phyloP scores from a whole-genome alignment of 768 basidiomycete genomes.

The Peribolospora kevripleyi region DNA sequence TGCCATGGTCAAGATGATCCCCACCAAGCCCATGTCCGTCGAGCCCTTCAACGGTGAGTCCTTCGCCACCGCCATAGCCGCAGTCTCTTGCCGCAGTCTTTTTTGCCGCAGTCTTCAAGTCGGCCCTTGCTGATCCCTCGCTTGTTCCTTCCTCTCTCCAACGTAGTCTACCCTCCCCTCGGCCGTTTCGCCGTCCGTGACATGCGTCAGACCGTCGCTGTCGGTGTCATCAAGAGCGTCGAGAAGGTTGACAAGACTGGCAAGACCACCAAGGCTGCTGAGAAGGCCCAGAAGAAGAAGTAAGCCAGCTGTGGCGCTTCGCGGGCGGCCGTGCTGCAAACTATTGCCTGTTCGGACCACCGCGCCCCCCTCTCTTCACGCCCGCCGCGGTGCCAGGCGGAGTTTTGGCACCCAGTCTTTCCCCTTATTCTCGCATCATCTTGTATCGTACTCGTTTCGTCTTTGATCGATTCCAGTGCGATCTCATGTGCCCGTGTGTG shows the following conservation, averaged over 20 bases:
- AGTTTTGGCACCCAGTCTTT: no score
- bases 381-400: no score
- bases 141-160: background rate
- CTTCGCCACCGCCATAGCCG: background rate
- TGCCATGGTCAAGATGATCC: constrained; percentile 90
- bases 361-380: no score
- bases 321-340: no score
- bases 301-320: background rate
- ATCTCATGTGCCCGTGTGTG: no score
- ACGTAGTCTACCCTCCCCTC: constrained; percentile 61
- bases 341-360: no score
- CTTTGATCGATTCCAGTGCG: no score
- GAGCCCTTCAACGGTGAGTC: constrained; percentile 50
- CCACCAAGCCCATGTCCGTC: constrained; percentile 87
- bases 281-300: constrained; percentile 42
- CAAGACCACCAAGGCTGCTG: constrained; percentile 74
- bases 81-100: background rate
- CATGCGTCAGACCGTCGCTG: constrained; percentile 85
- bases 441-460: no score
- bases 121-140: background rate
- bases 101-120: background rate
- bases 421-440: no score
- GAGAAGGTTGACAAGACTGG: constrained; percentile 11
- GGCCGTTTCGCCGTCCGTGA: constrained; percentile 99
- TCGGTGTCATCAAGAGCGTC: constrained; percentile 67